A percentile compares a stretch with the other conserved stretches of the same genome.
Conservation (phyloP, 805 yeast genomes). For the Candida orba region DNA sequence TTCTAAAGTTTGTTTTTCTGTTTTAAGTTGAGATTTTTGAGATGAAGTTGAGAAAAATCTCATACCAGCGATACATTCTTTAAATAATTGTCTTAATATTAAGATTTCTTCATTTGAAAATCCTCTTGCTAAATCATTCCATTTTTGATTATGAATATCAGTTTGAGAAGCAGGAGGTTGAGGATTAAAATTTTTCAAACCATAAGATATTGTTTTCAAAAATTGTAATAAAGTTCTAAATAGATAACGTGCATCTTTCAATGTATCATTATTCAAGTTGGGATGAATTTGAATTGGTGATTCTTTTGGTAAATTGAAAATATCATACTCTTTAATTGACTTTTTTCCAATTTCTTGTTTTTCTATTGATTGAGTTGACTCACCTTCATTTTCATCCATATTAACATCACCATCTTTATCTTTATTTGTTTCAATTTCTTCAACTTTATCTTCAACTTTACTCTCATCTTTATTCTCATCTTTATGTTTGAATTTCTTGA, state of each 20-base stretch:
- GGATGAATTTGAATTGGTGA: constrained; percentile 55
- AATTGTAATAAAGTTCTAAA: constrained; percentile 87
- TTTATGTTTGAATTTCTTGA: constrained; percentile 11
- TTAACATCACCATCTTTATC: constrained; percentile 26
- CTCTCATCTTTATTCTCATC: not conserved
- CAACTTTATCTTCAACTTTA: too few species aligned
- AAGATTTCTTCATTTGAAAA: constrained; percentile 76
- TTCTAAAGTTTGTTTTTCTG: constrained; percentile 19
- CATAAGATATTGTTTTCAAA: constrained; percentile 82
- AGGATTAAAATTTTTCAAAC: constrained; percentile 84
- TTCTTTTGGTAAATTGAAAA: constrained; percentile 39
- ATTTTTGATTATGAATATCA: constrained; percentile 45
- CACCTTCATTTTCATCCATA: constrained; percentile 17
- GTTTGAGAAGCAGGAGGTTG: constrained; percentile 51
- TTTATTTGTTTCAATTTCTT: constrained; percentile 1
- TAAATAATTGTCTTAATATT: constrained; percentile 67
- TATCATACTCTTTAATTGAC: constrained; percentile 24
- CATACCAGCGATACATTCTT: constrained; percentile 79
- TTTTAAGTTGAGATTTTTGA: constrained; percentile 18
- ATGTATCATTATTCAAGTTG: constrained; percentile 47
- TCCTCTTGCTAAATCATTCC: constrained; percentile 86
- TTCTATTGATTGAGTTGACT: not conserved
- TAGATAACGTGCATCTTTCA: constrained; percentile 81
- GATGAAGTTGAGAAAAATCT: constrained; percentile 55
- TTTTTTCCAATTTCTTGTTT: constrained; percentile 9